Evolutionary conservation across 306 rosid genomes (phyloP).

Genomic region (Carpinus viminea): DNA sequence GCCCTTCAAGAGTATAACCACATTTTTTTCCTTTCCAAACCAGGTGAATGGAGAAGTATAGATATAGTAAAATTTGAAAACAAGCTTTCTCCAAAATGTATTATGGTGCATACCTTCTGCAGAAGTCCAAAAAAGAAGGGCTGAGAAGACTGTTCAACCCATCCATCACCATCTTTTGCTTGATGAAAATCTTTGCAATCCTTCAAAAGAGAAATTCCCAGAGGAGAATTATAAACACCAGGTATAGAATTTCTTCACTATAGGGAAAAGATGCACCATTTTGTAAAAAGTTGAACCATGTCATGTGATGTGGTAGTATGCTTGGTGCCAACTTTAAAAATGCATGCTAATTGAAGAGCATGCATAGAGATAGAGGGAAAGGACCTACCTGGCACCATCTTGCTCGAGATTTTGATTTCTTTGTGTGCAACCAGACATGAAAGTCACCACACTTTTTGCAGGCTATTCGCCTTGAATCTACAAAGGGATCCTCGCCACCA

Average conservation of each 20-base stretch:
- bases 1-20: neutral
- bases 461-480: conserved; percentile 75
- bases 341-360: conserved; percentile 26
- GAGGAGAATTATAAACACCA: conserved; percentile 27
- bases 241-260: conserved; percentile 6
- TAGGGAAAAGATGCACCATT: conserved; percentile 16
- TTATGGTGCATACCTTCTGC: conserved; percentile 71
- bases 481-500: conserved; percentile 71
- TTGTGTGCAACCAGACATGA: conserved; percentile 84
- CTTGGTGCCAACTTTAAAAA: conserved; percentile 17
- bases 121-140: conserved; percentile 85
- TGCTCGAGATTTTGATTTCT: conserved; percentile 79
- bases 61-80: neutral
- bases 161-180: conserved; percentile 98
- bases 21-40: neutral
- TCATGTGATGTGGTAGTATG: conserved; percentile 9
- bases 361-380: conserved; percentile 14
- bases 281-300: conserved; percentile 11
- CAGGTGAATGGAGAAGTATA: neutral
- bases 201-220: conserved; percentile 47
- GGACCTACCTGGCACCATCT: conserved; percentile 97
- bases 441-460: conserved; percentile 85
- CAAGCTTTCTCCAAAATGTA: conserved; percentile 1
- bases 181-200: conserved; percentile 95
- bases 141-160: conserved; percentile 97